Evolutionary conservation across 2,329 filamentous ascomycete genomes (phyloP).

Genomic region (Paecilomyces fulvus): DNA sequence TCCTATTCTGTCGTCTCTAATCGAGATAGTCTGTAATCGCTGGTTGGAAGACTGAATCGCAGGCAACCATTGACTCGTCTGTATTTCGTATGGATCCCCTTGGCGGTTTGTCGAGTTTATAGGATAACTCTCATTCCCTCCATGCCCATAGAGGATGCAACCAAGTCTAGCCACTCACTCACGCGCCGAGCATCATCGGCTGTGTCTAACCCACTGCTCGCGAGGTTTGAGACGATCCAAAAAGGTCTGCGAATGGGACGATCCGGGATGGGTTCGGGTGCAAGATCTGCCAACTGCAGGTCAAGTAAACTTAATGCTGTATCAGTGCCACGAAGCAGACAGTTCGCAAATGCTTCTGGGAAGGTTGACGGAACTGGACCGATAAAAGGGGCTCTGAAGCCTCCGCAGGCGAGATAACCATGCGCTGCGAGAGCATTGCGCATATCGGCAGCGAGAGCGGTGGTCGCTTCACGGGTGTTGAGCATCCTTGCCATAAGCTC

Average conservation of each 20-base stretch:
- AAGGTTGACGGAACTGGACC: constrained; percentile 14
- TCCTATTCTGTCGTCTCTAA: not conserved
- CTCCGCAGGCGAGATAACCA: constrained; percentile 3
- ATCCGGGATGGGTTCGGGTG: not conserved
- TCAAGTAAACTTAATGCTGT: constrained; percentile 10
- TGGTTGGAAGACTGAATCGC: not conserved
- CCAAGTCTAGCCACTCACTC: constrained; percentile 13
- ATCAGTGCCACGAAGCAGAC: constrained; percentile 12
- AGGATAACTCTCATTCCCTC: constrained; percentile 11
- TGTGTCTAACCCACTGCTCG: not conserved
- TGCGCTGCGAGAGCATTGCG: constrained; percentile 10
- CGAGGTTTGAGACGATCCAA: not conserved
- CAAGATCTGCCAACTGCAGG: constrained; percentile 9
- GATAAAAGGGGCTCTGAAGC: constrained; percentile 8
- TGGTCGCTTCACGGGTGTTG: constrained; percentile 1
- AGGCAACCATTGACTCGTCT: no score
- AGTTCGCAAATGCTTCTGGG: constrained; percentile 15
- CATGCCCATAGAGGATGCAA: constrained; percentile 16
- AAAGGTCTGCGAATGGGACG: not conserved
- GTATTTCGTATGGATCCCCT: not conserved
- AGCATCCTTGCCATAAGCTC: constrained; percentile 2
- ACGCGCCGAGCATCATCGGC: not conserved
- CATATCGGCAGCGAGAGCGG: constrained; percentile 4
- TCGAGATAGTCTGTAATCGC: not conserved
- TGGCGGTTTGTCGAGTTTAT: not conserved